Base-by-base conservation (phyloP, 2,329 filamentous ascomycete species). In the Curvularia sp. region DNA sequence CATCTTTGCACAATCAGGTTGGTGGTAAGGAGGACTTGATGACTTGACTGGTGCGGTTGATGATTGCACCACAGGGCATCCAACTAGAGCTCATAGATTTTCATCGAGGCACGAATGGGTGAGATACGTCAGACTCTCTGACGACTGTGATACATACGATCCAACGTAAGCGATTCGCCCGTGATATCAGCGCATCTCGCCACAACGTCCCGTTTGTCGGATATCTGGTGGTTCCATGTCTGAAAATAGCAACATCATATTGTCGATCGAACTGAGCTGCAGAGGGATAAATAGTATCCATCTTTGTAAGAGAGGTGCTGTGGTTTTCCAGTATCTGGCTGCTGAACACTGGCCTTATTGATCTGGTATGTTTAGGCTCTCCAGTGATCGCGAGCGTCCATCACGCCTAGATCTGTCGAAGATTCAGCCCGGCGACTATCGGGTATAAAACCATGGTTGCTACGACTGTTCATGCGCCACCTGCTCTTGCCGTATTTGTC, bases 341-440 rank as follows among this genome's bases (percentile, higher is more conserved):
- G 4, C 5, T 24, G 5, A 42, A 24, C 10, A 42, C 6, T 4
- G 8, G 6, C 20, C 8, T 42, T 15, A 3, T 42, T 38, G 35
- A 38, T 22, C 7, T 15, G 12, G 20, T 12, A 66, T 68, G 60
- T 57, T 63, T 15, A 46, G 53, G 3, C 53, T 62, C 13, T 52
- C 20, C 47, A 43, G 63, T n/a, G 56, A 38, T 28, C 47, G 49
- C 18, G 41, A 51, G 10, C 61, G 61, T 42, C 63, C 62, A 52
- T 56, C 58, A 31, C 64, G 59, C 18, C 61, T 60, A 43, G 57
- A 64, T 51, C 64, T 63, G 26, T 38, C 61, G 39, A 66, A 62
- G 48, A 64, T 70, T 46, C 24, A 33, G 15, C 60, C 62, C 10
- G 62, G 70, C 41, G 58, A 52, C 13, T 66, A 42, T 31, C 67